Evolutionary conservation across 257 asterid species (phyloP), one percentile per base, ranked within the genome.

Genomic region (Parsonsia alboflavescens): DNA sequence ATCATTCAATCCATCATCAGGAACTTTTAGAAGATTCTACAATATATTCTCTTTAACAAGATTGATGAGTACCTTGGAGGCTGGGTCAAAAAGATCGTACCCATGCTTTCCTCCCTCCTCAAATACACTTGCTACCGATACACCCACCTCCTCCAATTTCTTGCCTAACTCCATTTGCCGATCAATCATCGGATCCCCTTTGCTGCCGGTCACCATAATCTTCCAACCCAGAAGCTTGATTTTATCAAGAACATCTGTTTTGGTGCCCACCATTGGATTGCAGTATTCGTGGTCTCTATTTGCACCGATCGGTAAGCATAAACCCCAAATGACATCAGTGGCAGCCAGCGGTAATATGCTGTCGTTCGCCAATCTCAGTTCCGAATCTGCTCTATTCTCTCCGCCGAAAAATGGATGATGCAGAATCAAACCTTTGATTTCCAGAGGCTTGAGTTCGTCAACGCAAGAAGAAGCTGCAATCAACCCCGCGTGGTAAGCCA

Each of bases 361-460:
- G 70, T 68, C 74, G 42, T 56, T 16, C 1, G 7, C n/a, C 41
- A 26, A 63, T 28, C 48, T 75, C 49, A 68, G 13, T 50, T 75
- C 79, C 1, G 69, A 54, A 16, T 28, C 74, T 10, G 61, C 56
- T 66, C 74, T 75, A 24, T 68, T 54, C 8, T 5, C 48, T 17
- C 79, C 79, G 8, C 79, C 79, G 1, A 75, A 68, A 12, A 75
- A 75, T 2, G 79, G 69, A 42, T 56, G 67, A 39, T 75, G 74
- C 61, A 75, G 22, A n/a, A 68, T 75, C 53, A 76, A 2, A 0
- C 75, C 79, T 76, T 57, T 76, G 42, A 76, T 68, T 0, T 56
- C 36, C 50, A 76, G 41, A 26, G 75, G 70, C 53, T 57, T 42
- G 1, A 56, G 79, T 39, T 75, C 79, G 4, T 45, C 59, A 17